These are phyloP conservation scores for Tilletia indica DNA, from an alignment of 1,284 basidiomycete species.

Conservation along the genomic window DNA sequence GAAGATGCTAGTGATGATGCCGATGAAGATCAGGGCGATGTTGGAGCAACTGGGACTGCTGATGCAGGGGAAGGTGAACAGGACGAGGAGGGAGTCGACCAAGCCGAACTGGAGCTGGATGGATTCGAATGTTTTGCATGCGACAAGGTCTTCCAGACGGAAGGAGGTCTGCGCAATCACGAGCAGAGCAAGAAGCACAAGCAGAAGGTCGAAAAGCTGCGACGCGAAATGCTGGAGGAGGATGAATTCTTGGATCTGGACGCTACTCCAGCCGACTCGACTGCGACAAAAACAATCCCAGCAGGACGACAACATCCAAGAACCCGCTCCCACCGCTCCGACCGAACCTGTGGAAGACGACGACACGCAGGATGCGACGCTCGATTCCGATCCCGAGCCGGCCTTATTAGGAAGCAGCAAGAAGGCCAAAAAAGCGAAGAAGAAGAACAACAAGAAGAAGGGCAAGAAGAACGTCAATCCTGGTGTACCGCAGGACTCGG, in stretches of 20 bases:
- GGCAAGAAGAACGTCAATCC: slow-evolving; percentile 44
- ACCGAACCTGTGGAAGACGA: too few species aligned
- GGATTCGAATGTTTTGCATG: slow-evolving; percentile 93
- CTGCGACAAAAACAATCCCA: not conserved
- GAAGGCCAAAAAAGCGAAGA: slow-evolving; percentile 38
- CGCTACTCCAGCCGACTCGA: not conserved
- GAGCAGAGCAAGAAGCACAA: slow-evolving; percentile 94
- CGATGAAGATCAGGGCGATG: not conserved
- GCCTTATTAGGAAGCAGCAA: slow-evolving; percentile 5
- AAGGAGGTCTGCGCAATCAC: slow-evolving; percentile 93
- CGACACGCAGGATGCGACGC: not conserved
- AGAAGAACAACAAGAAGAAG: slow-evolving; percentile 46
- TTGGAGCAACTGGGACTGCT: slow-evolving; percentile 13
- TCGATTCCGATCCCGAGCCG: not conserved
- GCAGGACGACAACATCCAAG: not conserved
- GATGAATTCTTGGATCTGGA: slow-evolving; percentile 65
- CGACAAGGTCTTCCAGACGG: slow-evolving; percentile 82
- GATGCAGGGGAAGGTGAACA: not conserved
- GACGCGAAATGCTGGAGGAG: slow-evolving; percentile 73
- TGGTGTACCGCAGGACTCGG: slow-evolving; percentile 9
- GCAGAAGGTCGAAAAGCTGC: slow-evolving; percentile 63
- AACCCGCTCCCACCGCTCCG: not conserved
- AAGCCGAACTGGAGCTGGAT: slow-evolving; percentile 28
- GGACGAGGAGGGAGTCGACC: slow-evolving; percentile 27
- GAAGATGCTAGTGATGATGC: slow-evolving; percentile 6